Evolutionary conservation across 257 asterid genomes (phyloP), one percentile per base, ranked within the genome.

Genomic region (Solanum peruvianum): DNA sequence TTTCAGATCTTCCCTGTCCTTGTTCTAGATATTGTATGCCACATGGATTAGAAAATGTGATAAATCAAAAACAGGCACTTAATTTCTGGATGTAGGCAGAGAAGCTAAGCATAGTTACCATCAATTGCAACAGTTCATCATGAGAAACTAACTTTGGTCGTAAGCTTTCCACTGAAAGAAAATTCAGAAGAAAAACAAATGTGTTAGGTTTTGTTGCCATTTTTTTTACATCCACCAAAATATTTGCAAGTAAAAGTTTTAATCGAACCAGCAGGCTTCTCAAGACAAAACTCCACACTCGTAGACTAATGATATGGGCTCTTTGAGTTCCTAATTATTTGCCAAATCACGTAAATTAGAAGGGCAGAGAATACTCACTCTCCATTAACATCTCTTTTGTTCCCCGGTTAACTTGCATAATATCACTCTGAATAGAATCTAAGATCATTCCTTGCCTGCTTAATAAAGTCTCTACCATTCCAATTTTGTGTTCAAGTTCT

Each of bases 361-460:
- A 56, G 82, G 86, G 85, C 52, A 62, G 20, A 27, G 87, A 83
- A 88, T 88, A 91, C 98, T 93, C 88, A 94, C 99, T 89, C 89
- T 94, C 98, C 78, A 94, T 52, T 82, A 89, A 87, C 85, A 93
- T 87, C 91, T 96, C 98, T 91, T 96, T 96, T 83, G 94, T 95
- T 83, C 98, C 95, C 94, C 91, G 94, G 92, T 95, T 94, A 73
- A 89, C 96, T 92, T 95, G 98, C 93, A 96, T 94, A 88, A 97
- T 85, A 90, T 96, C 99, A 90, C 92, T 89, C 91, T 97, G 99
- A 88, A 96, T 89, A 81, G 98, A 94, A 90, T 97, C 98, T 95
- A 96, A 85, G 84, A 95, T 91, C 93, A 95, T 92, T 86, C 96
- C 98, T 70, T 92, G 89, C 92, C 97, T 94, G 92, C 93, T 94